phyloP scores from a whole-genome alignment of 1,284 basidiomycete genomes.

The Heimioporus punctisporus region DNA sequence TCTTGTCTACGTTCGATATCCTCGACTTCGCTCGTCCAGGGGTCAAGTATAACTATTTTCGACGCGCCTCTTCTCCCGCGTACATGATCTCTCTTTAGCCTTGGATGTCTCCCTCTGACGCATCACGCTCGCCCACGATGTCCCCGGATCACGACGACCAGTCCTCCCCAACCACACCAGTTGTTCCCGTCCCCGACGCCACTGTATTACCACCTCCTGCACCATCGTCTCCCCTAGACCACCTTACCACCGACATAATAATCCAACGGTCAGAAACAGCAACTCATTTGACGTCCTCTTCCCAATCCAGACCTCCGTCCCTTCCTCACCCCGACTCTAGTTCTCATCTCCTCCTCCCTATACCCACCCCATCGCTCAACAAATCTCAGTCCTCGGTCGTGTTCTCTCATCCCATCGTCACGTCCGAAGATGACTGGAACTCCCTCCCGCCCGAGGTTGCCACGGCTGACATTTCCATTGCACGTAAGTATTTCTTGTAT shows the following conservation, averaged over 20 bases:
- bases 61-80: slow-evolving; percentile 4
- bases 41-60: slow-evolving; percentile 6
- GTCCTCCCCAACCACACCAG: slow-evolving; percentile 12
- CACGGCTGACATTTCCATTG: slow-evolving; percentile 59
- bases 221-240: slow-evolving; percentile 25
- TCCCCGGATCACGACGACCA: slow-evolving; percentile 26
- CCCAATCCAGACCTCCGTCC: slow-evolving; percentile 26
- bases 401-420: slow-evolving; percentile 38
- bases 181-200: slow-evolving; percentile 17
- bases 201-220: slow-evolving; percentile 29
- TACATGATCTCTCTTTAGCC: slow-evolving; percentile 23
- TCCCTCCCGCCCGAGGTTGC: slow-evolving; percentile 50
- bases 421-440: slow-evolving; percentile 29
- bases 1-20: neutral
- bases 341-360: slow-evolving; percentile 44
- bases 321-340: slow-evolving; percentile 21
- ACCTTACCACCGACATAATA: slow-evolving; percentile 22
- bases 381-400: slow-evolving; percentile 45
- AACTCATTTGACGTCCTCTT: slow-evolving; percentile 10
- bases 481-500: slow-evolving; percentile 48
- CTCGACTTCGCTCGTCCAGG: slow-evolving; percentile 10
- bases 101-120: slow-evolving; percentile 9
- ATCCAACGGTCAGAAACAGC: slow-evolving; percentile 22
- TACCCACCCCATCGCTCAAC: slow-evolving; percentile 44
- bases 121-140: slow-evolving; percentile 24